Evolutionary conservation across 495 filamentous ascomycete genomes (phyloP), one percentile per base, ranked within the genome.

Genomic region (Tuber brumale): DNA sequence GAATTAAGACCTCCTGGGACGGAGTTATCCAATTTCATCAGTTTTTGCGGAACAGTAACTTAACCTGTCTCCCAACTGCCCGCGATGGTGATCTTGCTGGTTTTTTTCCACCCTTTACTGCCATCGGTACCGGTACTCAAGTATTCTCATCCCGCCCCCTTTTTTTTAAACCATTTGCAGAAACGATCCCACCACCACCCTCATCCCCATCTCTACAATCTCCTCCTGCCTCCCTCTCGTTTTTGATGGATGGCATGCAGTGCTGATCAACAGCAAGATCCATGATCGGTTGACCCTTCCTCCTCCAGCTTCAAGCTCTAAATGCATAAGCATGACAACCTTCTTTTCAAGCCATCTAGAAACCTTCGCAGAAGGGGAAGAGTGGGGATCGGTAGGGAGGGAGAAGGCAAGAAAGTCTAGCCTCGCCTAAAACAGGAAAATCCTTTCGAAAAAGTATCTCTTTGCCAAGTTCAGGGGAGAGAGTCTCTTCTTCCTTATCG

Each of bases 301-400:
- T 35, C 35, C 72, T 61, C 42, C 51, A 72, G 74, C 76, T 18
- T 35, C 21, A 41, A 46, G 31, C 18, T 41, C 46, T 16, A 78
- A 70, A 73, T 79, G 77, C 77, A 78, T 39, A 48, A 79, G 77
- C 75, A 79, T 69, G 75, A 76, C 73, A 77, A 78, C 76, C 77
- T 79, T 79, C 76, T 78, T 77, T 78, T 72, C 72, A 76, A 79
- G 27, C 57, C 57, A 35, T 4, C 14, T 12, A 66, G 57, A 31
- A n/a, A 35, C 57, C 57, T 35, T 66, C 27, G 27, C 57, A 35
- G 27, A 31, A 35, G 12, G 6, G 5, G 31, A 35, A 66, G 14
- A 35, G 27, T 35, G 27, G 14, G 51, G 57, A 66, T 16, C 12
- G 57, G 16, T 27, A 31, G 27, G 31, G 57, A 31, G 27, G 46